Evolutionary conservation across 441 rosid genomes (phyloP).

Genomic region (Pelargonium citronellum): DNA sequence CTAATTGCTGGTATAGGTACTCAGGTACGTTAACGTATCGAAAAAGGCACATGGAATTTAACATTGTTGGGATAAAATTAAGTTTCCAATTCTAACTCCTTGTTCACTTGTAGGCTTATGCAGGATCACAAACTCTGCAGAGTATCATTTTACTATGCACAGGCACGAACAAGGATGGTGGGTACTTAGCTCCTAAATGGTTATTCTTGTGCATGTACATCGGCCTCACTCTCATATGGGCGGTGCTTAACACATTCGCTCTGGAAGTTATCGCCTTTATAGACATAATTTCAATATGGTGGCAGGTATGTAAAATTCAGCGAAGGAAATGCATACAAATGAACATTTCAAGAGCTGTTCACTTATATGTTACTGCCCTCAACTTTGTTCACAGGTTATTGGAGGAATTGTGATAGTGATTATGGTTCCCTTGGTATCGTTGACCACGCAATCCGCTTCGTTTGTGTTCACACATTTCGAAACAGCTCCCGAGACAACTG

Average conservation of each 20-base stretch:
- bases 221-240: slow-evolving; percentile 47
- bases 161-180: slow-evolving; percentile 55
- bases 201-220: slow-evolving; percentile 53
- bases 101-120: slow-evolving; percentile 37
- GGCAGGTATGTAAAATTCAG: slow-evolving; percentile 42
- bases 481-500: slow-evolving; percentile 36
- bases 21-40: slow-evolving; percentile 31
- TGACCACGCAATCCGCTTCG: slow-evolving; percentile 43
- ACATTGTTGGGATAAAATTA: not conserved
- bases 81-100: no score
- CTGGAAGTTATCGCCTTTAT: slow-evolving; percentile 51
- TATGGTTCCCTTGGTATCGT: slow-evolving; percentile 53
- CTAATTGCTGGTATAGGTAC: slow-evolving; percentile 53
- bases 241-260: slow-evolving; percentile 54
- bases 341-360: not conserved
- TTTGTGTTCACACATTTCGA: slow-evolving; percentile 51
- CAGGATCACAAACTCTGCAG: slow-evolving; percentile 58
- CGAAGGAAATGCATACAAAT: no score
- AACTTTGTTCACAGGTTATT: slow-evolving; percentile 31
- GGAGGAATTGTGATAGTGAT: slow-evolving; percentile 55
- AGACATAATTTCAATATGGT: slow-evolving; percentile 53
- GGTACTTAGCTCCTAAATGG: slow-evolving; percentile 52
- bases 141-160: slow-evolving; percentile 48
- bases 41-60: no score
- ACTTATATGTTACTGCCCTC: not conserved